Conservation (phyloP, 805 yeast species). For the Candida maltosa region DNA sequence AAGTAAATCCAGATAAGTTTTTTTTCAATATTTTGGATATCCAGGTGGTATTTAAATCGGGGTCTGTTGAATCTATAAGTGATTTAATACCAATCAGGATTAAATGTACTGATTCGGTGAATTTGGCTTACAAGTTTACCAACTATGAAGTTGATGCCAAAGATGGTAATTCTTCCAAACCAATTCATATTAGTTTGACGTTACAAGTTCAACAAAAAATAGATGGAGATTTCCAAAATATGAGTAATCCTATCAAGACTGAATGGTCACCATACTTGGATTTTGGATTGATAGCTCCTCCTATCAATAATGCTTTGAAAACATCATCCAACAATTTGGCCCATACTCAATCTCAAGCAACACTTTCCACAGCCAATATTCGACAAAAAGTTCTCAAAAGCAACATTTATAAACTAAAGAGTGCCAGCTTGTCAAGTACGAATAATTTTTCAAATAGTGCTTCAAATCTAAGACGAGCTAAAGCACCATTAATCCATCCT, state of each 20-base stretch:
- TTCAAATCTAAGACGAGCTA: constrained; percentile 3
- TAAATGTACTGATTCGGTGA: constrained; percentile 27
- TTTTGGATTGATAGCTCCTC: constrained; percentile 34
- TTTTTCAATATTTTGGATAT: constrained; percentile 22
- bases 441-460: neutral
- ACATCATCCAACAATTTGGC: constrained; percentile 17
- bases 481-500: constrained; percentile 4
- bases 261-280: constrained; percentile 40
- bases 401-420: constrained; percentile 15
- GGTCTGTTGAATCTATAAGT: constrained; percentile 24
- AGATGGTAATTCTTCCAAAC: constrained; percentile 18
- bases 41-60: constrained; percentile 24
- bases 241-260: constrained; percentile 30
- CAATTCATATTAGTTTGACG: constrained; percentile 22
- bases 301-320: constrained; percentile 35
- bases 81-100: constrained; percentile 10
- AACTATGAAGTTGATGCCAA: constrained; percentile 19
- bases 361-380: constrained; percentile 9
- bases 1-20: constrained; percentile 11
- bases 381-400: constrained; percentile 21
- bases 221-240: constrained; percentile 8
- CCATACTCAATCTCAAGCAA: constrained; percentile 20
- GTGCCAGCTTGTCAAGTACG: constrained; percentile 7
- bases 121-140: constrained; percentile 30
- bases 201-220: constrained; percentile 21